Evolutionary conservation across 352 stramenopile genomes (phyloP).

Genomic region (Pythium inflatum): DNA sequence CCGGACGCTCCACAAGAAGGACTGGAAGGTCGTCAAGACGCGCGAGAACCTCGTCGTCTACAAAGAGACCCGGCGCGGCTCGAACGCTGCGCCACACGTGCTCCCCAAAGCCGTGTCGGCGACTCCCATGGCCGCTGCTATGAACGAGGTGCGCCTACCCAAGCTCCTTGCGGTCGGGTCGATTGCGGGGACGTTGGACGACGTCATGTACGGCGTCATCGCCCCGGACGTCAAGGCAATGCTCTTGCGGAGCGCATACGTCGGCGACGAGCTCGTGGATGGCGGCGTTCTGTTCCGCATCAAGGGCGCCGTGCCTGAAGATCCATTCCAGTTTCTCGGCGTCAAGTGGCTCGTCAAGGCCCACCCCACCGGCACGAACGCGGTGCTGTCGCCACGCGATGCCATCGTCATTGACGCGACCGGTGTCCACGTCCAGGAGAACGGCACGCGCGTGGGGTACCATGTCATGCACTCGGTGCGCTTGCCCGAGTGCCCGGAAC

Average conservation of each 20-base stretch:
- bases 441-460: constrained; percentile 50
- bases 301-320: constrained; percentile 36
- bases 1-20: constrained; percentile 33
- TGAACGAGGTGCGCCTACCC: constrained; percentile 30
- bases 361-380: constrained; percentile 22
- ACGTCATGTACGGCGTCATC: constrained; percentile 48
- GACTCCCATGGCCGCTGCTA: constrained; percentile 5
- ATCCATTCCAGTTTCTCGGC: constrained; percentile 35
- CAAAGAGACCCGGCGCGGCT: constrained; percentile 27
- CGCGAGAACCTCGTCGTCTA: constrained; percentile 42
- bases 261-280: constrained; percentile 55
- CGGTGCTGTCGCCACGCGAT: constrained; percentile 31
- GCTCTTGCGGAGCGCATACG: constrained; percentile 56
- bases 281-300: constrained; percentile 53
- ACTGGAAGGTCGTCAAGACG: constrained; percentile 40
- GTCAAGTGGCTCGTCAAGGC: constrained; percentile 36
- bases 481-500: constrained; percentile 31
- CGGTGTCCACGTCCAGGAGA: constrained; percentile 19
- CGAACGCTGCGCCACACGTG: not conserved
- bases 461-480: constrained; percentile 51
- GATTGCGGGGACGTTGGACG: constrained; percentile 34
- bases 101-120: not conserved
- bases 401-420: constrained; percentile 27
- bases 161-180: constrained; percentile 31
- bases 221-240: constrained; percentile 54